A percentile compares a stretch with the other conserved stretches of the same genome.
phyloP scores from a whole-genome alignment of 2,329 filamentous ascomycete species.

The Coniochaeta sp. region DNA sequence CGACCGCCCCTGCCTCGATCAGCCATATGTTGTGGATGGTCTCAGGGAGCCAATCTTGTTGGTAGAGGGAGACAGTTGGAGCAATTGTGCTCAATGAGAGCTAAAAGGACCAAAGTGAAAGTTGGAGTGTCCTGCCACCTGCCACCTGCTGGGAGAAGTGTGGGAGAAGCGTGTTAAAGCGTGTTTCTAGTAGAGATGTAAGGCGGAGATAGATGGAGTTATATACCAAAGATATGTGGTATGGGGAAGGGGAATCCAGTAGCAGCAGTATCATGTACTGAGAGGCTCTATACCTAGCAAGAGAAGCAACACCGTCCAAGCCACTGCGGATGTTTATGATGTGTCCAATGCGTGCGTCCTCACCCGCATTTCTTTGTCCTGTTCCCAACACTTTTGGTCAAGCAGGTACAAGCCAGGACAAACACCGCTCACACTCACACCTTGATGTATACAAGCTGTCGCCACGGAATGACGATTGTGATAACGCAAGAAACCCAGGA shows the following conservation, averaged over 20 bases:
- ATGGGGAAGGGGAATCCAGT: background rate
- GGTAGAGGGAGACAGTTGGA: background rate
- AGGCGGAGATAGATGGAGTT: background rate
- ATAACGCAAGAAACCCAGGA: too few species aligned
- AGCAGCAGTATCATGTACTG: background rate
- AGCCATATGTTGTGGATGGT: background rate
- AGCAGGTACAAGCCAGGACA: background rate
- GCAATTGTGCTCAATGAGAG: background rate
- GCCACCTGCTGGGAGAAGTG: too few species aligned
- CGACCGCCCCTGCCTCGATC: background rate
- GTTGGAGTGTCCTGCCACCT: too few species aligned
- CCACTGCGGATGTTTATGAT: background rate
- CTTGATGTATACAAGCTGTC: too few species aligned
- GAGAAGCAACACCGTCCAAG: background rate
- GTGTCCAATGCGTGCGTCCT: background rate
- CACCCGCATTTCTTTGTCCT: background rate
- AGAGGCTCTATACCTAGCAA: background rate
- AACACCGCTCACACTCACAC: background rate
- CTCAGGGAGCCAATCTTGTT: background rate
- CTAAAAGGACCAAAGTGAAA: background rate
- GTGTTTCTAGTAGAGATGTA: background rate
- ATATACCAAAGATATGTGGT: background rate
- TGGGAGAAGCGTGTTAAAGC: too few species aligned
- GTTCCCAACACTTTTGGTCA: background rate
- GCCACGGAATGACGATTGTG: too few species aligned